These are phyloP conservation scores for Psidium guajava DNA, from an alignment of 345 rosid species.

Conservation along the genomic window DNA sequence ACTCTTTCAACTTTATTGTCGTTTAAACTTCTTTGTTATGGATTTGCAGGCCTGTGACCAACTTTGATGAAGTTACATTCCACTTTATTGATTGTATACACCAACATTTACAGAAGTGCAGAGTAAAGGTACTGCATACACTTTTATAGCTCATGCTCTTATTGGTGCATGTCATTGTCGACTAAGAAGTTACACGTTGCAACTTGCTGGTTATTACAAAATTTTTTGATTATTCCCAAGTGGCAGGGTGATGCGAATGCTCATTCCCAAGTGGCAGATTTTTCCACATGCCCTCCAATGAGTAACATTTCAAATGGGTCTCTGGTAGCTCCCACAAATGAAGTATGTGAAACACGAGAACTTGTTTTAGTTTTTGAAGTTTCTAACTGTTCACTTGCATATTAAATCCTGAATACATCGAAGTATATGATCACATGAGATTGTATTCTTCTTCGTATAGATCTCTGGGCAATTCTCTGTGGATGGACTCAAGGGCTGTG, in stretches of 20 bases:
- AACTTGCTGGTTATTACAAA: background rate
- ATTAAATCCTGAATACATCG: background rate
- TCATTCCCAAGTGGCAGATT: slow-evolving; percentile 28
- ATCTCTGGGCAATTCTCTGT: slow-evolving; percentile 27
- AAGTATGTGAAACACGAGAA: slow-evolving; percentile 24
- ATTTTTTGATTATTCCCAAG: background rate
- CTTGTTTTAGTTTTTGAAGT: background rate
- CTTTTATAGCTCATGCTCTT: background rate
- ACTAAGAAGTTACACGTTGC: background rate
- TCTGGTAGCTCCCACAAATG: slow-evolving; percentile 19
- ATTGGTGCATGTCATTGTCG: background rate
- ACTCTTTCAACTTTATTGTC: background rate
- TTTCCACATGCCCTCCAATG: slow-evolving; percentile 23
- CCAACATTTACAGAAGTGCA: slow-evolving; percentile 45
- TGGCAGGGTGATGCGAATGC: slow-evolving; percentile 19
- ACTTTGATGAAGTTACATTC: slow-evolving; percentile 76
- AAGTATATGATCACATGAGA: background rate
- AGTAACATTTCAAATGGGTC: slow-evolving; percentile 19
- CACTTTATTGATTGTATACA: slow-evolving; percentile 86
- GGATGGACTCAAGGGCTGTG: slow-evolving; percentile 59
- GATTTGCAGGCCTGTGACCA: slow-evolving; percentile 52
- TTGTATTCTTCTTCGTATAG: slow-evolving; percentile 13
- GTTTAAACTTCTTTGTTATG: background rate
- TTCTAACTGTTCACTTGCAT: background rate
- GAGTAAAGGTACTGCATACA: slow-evolving; percentile 33